A percentile compares a stretch with the other conserved stretches of the same genome.
Conservation (phyloP, 768 basidiomycete genomes). For the Naematelia encephala region DNA sequence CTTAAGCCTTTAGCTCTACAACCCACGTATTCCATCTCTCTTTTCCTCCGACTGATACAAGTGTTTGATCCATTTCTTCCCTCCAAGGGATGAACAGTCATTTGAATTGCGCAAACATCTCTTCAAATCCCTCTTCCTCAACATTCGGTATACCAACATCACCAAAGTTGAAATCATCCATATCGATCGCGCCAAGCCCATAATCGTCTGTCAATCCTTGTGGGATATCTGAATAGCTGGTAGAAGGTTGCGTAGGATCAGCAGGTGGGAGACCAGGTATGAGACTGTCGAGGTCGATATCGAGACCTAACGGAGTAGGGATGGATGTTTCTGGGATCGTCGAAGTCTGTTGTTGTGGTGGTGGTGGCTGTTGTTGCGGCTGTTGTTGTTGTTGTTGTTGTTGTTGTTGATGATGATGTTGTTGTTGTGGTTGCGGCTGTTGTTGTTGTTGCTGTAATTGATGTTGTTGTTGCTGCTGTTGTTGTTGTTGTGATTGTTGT, state of each 20-base stretch:
- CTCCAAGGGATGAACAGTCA: not conserved
- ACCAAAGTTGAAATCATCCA: constrained; percentile 34
- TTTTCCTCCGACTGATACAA: too few species aligned
- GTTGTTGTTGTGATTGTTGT: constrained; percentile 8
- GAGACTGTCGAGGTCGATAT: constrained; percentile 3
- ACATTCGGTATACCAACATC: constrained; percentile 19
- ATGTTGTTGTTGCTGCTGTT: constrained; percentile 4
- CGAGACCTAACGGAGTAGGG: not conserved
- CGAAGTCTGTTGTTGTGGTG: not conserved
- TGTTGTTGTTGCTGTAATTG: constrained; percentile 4
- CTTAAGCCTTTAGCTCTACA: too few species aligned
- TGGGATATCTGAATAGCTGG: not conserved
- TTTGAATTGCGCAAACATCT: constrained; percentile 16
- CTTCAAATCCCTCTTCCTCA: constrained; percentile 28
- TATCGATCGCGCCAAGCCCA: constrained; percentile 16
- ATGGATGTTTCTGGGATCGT: not conserved
- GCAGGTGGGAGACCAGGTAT: not conserved
- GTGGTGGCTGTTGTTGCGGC: not conserved
- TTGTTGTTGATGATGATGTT: not conserved
- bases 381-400: not conserved
- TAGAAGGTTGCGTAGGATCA: not conserved
- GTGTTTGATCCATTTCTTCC: too few species aligned
- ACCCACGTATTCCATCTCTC: too few species aligned
- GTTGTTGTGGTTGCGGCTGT: constrained; percentile 4
- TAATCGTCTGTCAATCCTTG: not conserved